Evolutionary conservation across 441 rosid genomes (phyloP).

Genomic region (Syzygium syzygioides): DNA sequence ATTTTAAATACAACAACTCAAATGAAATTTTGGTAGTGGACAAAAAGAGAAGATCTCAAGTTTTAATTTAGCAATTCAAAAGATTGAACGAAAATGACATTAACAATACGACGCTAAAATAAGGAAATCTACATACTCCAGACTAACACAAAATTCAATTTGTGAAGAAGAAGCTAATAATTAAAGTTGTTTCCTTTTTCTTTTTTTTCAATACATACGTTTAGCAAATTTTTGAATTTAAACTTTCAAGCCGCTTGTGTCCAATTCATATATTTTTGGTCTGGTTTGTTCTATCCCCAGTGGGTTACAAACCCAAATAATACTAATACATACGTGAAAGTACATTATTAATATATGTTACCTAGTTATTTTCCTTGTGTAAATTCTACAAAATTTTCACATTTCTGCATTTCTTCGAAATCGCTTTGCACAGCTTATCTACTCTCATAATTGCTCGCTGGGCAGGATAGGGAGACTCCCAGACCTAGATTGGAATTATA

Average conservation of each 20-base stretch:
- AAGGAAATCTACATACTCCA: no score
- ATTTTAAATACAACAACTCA: no score
- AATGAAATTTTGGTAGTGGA: no score
- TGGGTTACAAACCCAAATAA: neutral
- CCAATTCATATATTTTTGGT: neutral
- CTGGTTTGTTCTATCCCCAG: neutral
- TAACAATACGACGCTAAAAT: no score
- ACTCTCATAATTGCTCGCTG: neutral
- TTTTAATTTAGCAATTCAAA: no score
- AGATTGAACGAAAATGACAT: no score
- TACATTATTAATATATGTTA: neutral
- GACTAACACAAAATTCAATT: no score
- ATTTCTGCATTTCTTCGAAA: neutral
- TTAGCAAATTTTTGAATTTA: neutral
- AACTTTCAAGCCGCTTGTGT: neutral
- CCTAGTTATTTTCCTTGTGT: neutral
- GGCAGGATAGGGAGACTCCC: neutral
- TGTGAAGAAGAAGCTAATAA: no score
- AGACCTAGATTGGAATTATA: no score
- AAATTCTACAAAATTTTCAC: neutral
- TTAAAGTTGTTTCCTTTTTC: no score
- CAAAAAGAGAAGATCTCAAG: no score
- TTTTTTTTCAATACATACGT: neutral
- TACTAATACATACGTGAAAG: neutral
- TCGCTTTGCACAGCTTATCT: neutral